Evolutionary conservation across 768 basidiomycete genomes (phyloP), one percentile per base, ranked within the genome.

Genomic region (Kwoniella dejecticola): DNA sequence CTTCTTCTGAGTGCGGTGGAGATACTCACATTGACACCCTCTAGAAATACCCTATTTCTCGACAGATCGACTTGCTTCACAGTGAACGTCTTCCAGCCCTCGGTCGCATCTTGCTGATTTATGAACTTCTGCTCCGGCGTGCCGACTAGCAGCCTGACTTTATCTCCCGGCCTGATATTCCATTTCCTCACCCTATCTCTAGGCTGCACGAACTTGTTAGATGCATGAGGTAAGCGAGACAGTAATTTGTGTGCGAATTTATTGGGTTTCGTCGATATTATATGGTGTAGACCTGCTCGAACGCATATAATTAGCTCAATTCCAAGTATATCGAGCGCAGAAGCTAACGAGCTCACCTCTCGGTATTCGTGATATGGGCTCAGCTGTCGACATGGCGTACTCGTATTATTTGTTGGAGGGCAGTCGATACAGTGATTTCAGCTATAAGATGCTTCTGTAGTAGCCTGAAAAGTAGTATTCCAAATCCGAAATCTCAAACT

Each of bases 81-180:
- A 6, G 45, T 66, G 42, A 74, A 71, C n/a, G 71, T 65, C 52
- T 74, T 77, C 66, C 67, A 77, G 11, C 76, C 76, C 6, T 57
- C 67, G 23, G 53, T 45, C 21, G 63, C 60, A 26, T 57, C 54
- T 40, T 65, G 47, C 50, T 69, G 67, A 60, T 77, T 67, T 47
- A 71, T 13, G 52, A 54, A 77, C 56, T 74, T 75, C 33, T 75
- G 72, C 27, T 63, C 33, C 6, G 72, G 63, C 45, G 68, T 74
- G 3, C 76, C 76, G 4, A 72, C 70, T 8, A 64, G 40, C 46
- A 77, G 46, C 17, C 76, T 67, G 45, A 77, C 76, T 60, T 69
- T 67, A 60, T 77, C 76, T 17, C 72, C 74, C n/a, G 68, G 67
- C 21, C 68, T 62, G 48, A 77, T 69, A 50, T 77, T 77, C 74